Conservation (phyloP, 352 stramenopile genomes). For the Globisporangium echinulatum region DNA sequence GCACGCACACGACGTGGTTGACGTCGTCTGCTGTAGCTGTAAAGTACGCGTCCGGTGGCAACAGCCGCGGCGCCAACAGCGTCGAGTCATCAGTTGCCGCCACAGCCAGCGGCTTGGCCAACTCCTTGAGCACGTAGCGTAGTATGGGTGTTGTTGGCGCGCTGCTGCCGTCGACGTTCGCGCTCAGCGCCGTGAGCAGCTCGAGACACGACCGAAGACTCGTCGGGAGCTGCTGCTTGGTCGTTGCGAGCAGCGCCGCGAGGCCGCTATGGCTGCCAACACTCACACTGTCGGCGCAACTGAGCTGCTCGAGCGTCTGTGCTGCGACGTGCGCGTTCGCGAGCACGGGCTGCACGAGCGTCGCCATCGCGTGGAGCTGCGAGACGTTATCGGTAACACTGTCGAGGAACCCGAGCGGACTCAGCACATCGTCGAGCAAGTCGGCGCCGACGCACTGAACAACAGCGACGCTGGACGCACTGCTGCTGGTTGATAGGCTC, state of each 20-base stretch:
- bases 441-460: constrained; percentile 47
- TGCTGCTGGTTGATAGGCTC: too few relatives aligned
- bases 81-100: background rate
- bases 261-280: background rate
- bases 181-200: constrained; percentile 44
- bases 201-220: constrained; percentile 39
- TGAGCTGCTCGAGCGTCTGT: constrained; percentile 14
- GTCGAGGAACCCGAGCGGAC: constrained; percentile 46
- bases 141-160: constrained; percentile 26
- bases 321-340: constrained; percentile 32
- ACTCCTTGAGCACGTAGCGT: constrained; percentile 46
- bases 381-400: constrained; percentile 21
- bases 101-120: constrained; percentile 22
- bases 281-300: background rate
- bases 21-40: constrained; percentile 15
- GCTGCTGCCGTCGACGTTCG: constrained; percentile 19
- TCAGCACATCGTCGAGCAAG: constrained; percentile 56
- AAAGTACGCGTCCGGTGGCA: constrained; percentile 49
- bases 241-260: constrained; percentile 25
- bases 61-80: constrained; percentile 2
- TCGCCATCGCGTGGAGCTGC: constrained; percentile 59
- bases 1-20: constrained; percentile 28
- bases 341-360: constrained; percentile 47
- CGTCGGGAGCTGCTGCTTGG: constrained; percentile 27
- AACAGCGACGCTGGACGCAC: constrained; percentile 13